These are phyloP conservation scores for Claviceps digitariae DNA, from an alignment of 2,329 filamentous ascomycete species.

Conservation along the genomic window DNA sequence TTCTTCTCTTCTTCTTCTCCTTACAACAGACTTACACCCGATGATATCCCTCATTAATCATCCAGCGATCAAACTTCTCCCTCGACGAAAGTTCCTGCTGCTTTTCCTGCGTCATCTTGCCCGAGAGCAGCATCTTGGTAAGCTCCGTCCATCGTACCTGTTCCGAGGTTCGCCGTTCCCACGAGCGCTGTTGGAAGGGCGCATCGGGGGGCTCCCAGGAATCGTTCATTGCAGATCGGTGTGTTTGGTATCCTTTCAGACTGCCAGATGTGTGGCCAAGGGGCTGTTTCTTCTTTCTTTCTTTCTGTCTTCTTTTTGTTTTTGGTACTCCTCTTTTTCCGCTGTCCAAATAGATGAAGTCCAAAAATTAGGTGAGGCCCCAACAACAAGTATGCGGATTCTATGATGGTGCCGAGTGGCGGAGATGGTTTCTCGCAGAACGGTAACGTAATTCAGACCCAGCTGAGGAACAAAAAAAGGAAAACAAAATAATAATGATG, in stretches of 20 bases:
- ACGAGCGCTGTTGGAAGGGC: constrained; percentile 20
- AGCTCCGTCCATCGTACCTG: constrained; percentile 71
- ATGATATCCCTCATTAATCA: constrained; percentile 78
- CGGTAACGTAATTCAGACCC: no score
- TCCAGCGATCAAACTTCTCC: constrained; percentile 72
- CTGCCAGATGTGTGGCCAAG: not conserved
- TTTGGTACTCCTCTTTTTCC: no score
- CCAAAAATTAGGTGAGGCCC: no score
- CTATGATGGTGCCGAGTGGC: no score
- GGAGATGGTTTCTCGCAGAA: no score
- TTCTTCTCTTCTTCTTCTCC: not conserved
- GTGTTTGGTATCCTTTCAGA: not conserved
- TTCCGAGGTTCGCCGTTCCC: constrained; percentile 55
- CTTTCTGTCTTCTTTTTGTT: no score
- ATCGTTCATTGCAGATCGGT: constrained; percentile 14
- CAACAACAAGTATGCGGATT: no score
- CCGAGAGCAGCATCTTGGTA: constrained; percentile 69
- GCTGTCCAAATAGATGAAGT: no score
- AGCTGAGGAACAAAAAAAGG: not conserved
- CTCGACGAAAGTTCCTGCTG: constrained; percentile 53
- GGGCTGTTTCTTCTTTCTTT: not conserved
- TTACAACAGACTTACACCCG: constrained; percentile 46
- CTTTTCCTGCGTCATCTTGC: constrained; percentile 64
- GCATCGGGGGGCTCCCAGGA: constrained; percentile 12
- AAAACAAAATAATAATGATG: not conserved